These are phyloP conservation scores for Scortechinia acanthostroma DNA, from an alignment of 2,329 filamentous ascomycete genomes.

Conservation along the genomic window DNA sequence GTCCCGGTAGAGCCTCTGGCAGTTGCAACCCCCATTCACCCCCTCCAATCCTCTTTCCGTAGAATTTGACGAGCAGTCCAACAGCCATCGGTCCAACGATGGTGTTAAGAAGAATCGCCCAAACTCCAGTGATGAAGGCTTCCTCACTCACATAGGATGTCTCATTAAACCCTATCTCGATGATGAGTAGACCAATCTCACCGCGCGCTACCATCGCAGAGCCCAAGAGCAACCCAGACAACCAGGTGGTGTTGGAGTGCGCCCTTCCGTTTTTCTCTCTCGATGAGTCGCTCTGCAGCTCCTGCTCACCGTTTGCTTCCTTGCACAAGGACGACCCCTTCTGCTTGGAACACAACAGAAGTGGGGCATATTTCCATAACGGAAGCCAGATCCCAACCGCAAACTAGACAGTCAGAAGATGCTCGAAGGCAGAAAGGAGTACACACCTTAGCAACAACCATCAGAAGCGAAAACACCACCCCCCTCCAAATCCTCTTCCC, in stretches of 20 bases:
- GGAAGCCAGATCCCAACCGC: conserved; percentile 11
- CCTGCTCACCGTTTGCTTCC: too few relatives aligned
- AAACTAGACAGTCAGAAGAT: conserved; percentile 17
- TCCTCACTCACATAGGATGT: conserved; percentile 41
- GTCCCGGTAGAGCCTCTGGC: too few relatives aligned
- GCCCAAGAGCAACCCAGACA: conserved; percentile 45
- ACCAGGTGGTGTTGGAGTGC: conserved; percentile 33
- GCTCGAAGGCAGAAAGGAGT: too few relatives aligned
- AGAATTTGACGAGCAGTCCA: conserved; percentile 30
- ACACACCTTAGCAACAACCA: conserved; percentile 39
- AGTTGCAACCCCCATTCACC: conserved; percentile 4
- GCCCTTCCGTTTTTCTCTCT: neutral
- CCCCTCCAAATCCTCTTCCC: conserved; percentile 45
- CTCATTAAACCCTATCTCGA: conserved; percentile 13
- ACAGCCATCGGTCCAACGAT: conserved; percentile 43
- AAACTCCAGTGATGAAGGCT: conserved; percentile 42
- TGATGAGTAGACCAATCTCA: conserved; percentile 53
- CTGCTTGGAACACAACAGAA: too few relatives aligned
- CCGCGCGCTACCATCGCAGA: conserved; percentile 52
- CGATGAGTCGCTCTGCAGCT: too few relatives aligned
- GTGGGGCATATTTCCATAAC: conserved; percentile 6
- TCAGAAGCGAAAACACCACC: conserved; percentile 44
- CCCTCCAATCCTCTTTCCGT: conserved; percentile 6
- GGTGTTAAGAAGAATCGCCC: conserved; percentile 48
- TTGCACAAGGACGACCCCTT: too few relatives aligned